A percentile compares a stretch with the other conserved stretches of the same genome.
Evolutionary conservation across 2,329 filamentous ascomycete genomes (phyloP).

Genomic region (Hypoxylon sp.): DNA sequence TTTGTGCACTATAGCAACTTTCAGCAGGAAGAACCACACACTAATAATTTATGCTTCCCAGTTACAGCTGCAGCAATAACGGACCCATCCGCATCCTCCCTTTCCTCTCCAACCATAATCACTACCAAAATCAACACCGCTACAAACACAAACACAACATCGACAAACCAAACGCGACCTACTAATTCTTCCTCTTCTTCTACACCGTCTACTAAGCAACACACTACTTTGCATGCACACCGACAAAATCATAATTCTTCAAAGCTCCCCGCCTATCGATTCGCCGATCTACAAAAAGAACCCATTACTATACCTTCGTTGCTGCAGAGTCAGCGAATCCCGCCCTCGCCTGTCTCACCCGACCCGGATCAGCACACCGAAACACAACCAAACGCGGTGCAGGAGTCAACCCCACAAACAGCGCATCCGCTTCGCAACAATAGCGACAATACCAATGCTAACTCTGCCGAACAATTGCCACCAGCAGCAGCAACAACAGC

Average conservation of each 20-base stretch:
- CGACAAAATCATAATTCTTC: conserved; percentile 64
- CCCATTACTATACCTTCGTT: conserved; percentile 48
- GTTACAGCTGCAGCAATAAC: conserved; percentile 18
- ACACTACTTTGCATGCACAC: conserved; percentile 53
- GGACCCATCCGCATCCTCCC: conserved; percentile 31
- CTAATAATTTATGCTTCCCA: conserved; percentile 27
- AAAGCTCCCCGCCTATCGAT: conserved; percentile 64
- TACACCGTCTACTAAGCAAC: conserved; percentile 17
- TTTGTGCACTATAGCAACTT: conserved; percentile 1
- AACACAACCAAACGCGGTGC: conserved; percentile 39
- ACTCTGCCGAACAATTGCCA: conserved; percentile 40
- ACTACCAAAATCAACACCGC: conserved; percentile 15
- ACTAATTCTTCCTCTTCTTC: conserved; percentile 18
- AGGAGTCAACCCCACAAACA: conserved; percentile 38
- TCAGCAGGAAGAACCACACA: conserved; percentile 10
- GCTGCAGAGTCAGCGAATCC: conserved; percentile 48
- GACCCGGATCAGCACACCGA: conserved; percentile 43
- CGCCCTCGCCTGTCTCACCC: conserved; percentile 54
- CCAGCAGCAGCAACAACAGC: no score
- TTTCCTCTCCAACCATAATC: conserved; percentile 20
- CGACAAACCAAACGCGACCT: conserved; percentile 8
- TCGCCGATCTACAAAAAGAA: conserved; percentile 57
- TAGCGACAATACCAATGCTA: conserved; percentile 37
- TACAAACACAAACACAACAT: conserved; percentile 7
- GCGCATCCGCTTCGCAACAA: conserved; percentile 34